Base-by-base conservation (phyloP, 345 rosid genomes). In the Cardamine chenopodiifolia region DNA sequence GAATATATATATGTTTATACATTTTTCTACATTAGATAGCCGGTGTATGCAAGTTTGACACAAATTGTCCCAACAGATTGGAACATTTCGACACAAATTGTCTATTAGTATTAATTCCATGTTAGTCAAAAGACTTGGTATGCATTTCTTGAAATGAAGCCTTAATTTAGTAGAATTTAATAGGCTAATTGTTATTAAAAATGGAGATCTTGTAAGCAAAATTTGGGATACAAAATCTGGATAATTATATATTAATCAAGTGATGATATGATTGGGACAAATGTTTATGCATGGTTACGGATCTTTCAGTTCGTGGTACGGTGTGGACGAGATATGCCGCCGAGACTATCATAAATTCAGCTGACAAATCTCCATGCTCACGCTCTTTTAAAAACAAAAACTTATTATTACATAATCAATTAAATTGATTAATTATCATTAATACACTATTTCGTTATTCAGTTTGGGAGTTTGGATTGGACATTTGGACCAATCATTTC, bases 271-370 rank as follows among this genome's bases (percentile, higher is more conserved):
- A 22, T 23, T 63, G 14, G 29, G 70, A 34, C 78, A 73, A 55
- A 32, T 73, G 50, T 54, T 56, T 47, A 37, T 48, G 28, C 18
- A 55, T 55, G 49, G 18, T 29, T 50, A 62, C 61, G 34, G 62
- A 31, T 68, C 62, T 72, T 52, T 28, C 54, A 32, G 71, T 54
- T 64, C 48, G 57, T 55, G 26, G 34, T 74, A 44, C 22, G 73
- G 78, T 66, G 73, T 66, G 72, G 72, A 74, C 61, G 53, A 66
- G 72, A 74, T 74, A 48, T 74, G 67, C 66, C 32, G 78, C 67
- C 64, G 67, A 66, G 66, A 42, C 10, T 66, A 47, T 66, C 31
- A 56, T 26, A 47, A 40, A 52, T 40, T 7, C 50, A 40, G 55
- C 32, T 62, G 47, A 63, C 49, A 35, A 4, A 40, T 56, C 31